Conservation (phyloP, 78 protist species). For the Trichosphaerium sp. region DNA sequence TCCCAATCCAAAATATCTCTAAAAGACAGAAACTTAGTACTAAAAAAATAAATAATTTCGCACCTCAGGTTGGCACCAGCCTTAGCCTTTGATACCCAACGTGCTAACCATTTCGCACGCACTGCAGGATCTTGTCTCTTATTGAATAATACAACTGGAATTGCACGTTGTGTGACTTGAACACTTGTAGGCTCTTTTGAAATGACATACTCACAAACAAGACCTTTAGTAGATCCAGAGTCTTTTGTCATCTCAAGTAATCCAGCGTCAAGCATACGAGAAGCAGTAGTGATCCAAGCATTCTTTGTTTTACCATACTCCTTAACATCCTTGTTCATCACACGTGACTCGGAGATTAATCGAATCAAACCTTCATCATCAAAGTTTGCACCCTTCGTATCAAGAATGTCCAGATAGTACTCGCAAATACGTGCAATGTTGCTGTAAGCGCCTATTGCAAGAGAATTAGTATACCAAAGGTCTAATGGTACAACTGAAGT, state of each 20-base stretch:
- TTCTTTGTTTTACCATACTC: slow-evolving; percentile 77
- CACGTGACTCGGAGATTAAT: slow-evolving; percentile 68
- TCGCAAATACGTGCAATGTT: slow-evolving; percentile 79
- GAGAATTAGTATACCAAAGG: too few species aligned
- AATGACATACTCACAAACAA: slow-evolving; percentile 76
- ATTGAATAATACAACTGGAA: slow-evolving; percentile 84
- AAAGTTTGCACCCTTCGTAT: slow-evolving; percentile 46
- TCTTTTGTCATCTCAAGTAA: slow-evolving; percentile 87
- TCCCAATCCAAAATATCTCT: slow-evolving; percentile 87
- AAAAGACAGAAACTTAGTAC: background rate
- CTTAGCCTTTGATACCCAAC: too few species aligned
- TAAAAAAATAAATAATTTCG: background rate
- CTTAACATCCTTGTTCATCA: slow-evolving; percentile 72
- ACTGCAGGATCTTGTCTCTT: too few species aligned
- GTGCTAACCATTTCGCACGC: too few species aligned
- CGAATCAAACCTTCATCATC: slow-evolving; percentile 80
- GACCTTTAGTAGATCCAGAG: too few species aligned
- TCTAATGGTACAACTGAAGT: too few species aligned
- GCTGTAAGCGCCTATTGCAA: too few species aligned
- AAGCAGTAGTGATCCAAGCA: slow-evolving; percentile 68
- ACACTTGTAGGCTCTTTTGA: slow-evolving; percentile 73
- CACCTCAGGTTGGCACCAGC: slow-evolving; percentile 4
- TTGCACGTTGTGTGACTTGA: slow-evolving; percentile 90
- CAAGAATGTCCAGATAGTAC: slow-evolving; percentile 83
- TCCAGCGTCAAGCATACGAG: slow-evolving; percentile 72